Evolutionary conservation across 2,329 filamentous ascomycete genomes (phyloP).

Genomic region (Aspergillus versicolor): DNA sequence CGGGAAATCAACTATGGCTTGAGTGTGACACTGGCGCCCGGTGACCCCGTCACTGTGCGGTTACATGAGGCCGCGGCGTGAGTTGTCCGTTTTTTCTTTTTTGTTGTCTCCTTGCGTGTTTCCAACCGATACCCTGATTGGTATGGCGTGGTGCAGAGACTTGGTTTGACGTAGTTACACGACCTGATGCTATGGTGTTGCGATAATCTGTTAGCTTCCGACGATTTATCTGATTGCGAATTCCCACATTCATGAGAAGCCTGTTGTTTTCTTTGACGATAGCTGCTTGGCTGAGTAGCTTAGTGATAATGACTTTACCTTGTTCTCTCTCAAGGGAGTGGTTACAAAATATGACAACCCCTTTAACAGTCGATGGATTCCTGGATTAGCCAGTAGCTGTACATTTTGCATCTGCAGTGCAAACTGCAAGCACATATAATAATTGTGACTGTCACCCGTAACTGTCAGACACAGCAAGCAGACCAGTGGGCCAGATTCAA

Average conservation of each 20-base stretch:
- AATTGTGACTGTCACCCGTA: neutral
- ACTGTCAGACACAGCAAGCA: neutral
- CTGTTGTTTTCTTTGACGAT: neutral
- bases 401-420: neutral
- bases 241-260: neutral
- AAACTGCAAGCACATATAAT: neutral
- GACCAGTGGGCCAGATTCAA: neutral
- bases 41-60: constrained; percentile 31
- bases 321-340: neutral
- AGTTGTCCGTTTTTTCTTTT: neutral
- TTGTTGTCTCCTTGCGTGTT: no score
- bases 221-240: neutral
- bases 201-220: neutral
- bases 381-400: neutral
- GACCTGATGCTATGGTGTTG: neutral
- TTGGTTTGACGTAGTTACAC: neutral
- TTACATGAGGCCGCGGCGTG: constrained; percentile 25
- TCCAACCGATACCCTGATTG: neutral
- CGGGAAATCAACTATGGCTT: constrained; percentile 21
- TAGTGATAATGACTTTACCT: neutral
- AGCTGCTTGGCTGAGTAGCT: neutral
- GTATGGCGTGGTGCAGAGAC: neutral
- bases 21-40: constrained; percentile 28
- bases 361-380: neutral
- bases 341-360: neutral